Conservation (phyloP, 495 filamentous ascomycete species). For the Trichoderma asperelloides region DNA sequence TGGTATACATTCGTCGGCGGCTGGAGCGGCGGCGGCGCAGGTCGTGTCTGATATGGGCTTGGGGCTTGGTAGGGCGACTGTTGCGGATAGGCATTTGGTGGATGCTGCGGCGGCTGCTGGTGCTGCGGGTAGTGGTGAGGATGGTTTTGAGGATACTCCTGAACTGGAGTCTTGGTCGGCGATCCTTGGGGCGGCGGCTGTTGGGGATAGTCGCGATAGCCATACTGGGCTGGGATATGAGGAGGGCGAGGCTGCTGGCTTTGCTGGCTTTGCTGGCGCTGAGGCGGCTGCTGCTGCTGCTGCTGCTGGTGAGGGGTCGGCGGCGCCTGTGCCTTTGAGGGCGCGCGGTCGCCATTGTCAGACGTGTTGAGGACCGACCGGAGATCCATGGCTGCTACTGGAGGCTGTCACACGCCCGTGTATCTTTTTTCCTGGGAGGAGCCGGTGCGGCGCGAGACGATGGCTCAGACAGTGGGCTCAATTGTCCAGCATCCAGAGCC, state of each 20-base stretch:
- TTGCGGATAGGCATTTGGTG: slow-evolving; percentile 8
- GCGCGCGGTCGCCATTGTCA: slow-evolving; percentile 27
- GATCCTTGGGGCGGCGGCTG: slow-evolving; percentile 20
- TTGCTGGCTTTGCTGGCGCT: slow-evolving; percentile 18
- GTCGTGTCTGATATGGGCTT: slow-evolving; percentile 34
- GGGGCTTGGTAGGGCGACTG: slow-evolving; percentile 28
- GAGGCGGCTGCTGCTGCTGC: slow-evolving; percentile 21
- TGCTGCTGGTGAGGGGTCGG: slow-evolving; percentile 13
- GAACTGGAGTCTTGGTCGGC: slow-evolving; percentile 35
- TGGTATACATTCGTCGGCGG: slow-evolving; percentile 36
- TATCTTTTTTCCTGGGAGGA: slow-evolving; percentile 14
- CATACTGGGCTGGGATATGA: background rate
- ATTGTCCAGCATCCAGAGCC: slow-evolving; percentile 6
- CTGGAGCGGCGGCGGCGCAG: slow-evolving; percentile 41
- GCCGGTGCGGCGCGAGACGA: slow-evolving; percentile 15
- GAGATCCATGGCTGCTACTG: slow-evolving; percentile 40
- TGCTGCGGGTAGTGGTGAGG: slow-evolving; percentile 18
- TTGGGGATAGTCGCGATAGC: slow-evolving; percentile 15
- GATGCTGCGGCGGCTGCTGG: slow-evolving; percentile 14
- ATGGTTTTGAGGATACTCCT: slow-evolving; percentile 39
- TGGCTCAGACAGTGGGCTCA: slow-evolving; percentile 6
- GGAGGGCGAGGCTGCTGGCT: slow-evolving; percentile 12
- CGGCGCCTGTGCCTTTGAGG: slow-evolving; percentile 9
- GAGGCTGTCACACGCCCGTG: slow-evolving; percentile 17
- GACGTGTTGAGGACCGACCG: slow-evolving; percentile 45